phyloP scores from a whole-genome alignment of 257 asterid species.

The Jasminum sambac region DNA sequence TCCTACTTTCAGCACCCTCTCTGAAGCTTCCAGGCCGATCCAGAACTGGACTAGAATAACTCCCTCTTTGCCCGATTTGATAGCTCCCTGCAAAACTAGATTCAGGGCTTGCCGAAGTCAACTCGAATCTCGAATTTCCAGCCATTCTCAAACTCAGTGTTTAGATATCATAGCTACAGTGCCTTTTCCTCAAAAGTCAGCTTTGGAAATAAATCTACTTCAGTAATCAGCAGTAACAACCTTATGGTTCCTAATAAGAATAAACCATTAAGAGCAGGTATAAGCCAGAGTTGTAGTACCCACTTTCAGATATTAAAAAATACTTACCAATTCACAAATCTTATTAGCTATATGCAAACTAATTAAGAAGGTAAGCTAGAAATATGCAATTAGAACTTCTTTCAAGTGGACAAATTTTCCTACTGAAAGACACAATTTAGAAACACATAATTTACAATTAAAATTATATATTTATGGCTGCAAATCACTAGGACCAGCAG shows the following conservation, averaged over 20 bases:
- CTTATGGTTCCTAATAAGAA: slow-evolving; percentile 26
- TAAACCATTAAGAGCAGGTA: slow-evolving; percentile 17
- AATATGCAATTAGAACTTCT: not conserved
- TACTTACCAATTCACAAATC: not conserved
- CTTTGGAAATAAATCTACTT: slow-evolving; percentile 21
- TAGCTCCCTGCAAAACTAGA: slow-evolving; percentile 63
- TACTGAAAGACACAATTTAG: not conserved
- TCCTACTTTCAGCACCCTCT: slow-evolving; percentile 67
- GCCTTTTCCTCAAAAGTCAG: slow-evolving; percentile 20
- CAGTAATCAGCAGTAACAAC: slow-evolving; percentile 28
- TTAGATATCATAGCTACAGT: slow-evolving; percentile 39
- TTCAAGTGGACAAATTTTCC: slow-evolving; percentile 3
- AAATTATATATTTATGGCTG: not conserved
- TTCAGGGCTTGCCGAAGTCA: slow-evolving; percentile 73
- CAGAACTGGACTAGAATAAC: slow-evolving; percentile 57
- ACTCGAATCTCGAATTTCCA: slow-evolving; percentile 72
- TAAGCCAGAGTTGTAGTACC: slow-evolving; percentile 23
- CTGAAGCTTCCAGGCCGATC: slow-evolving; percentile 83
- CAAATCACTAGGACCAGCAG: slow-evolving; percentile 1
- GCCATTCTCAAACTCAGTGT: slow-evolving; percentile 53
- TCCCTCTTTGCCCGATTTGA: slow-evolving; percentile 64
- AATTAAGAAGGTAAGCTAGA: not conserved
- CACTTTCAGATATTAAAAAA: slow-evolving; percentile 11
- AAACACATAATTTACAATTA: not conserved
- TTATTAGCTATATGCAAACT: not conserved